Base-by-base conservation (phyloP, 1,284 basidiomycete genomes). In the Austropuccinia psidii region DNA sequence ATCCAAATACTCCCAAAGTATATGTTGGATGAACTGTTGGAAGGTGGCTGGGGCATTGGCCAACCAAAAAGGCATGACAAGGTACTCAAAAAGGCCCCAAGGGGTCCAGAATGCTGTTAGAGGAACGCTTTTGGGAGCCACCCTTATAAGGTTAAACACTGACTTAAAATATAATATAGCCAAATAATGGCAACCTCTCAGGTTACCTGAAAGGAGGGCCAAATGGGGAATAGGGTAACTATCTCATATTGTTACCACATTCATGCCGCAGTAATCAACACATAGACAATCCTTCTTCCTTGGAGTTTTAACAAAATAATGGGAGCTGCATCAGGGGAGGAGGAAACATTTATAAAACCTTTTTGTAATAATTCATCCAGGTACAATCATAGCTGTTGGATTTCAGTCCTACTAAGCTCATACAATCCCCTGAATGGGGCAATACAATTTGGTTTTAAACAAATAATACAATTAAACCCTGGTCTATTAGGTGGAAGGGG, bases 131-230 rank as follows among this genome's bases (percentile, higher is more conserved):
- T 47, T 47, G 41, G 39, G 29, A 0, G 61, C 75, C 0, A 82
- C 77, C 0, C 78, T 73, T 0, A 82, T 21, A 0, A 79, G 79
- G 73, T 81, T 77, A 67, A 80, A 82, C 0, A 77, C 79, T 0
- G 43, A 64, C 0, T 77, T 67, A 0, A 81, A 76, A 73, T 82
- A 80, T 0, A 82, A 64, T 49, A 79, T 80, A 24, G 77, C 27
- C 3, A 58, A 50, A 24, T n/a, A 58, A 11, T 50, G 17, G 4
- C 55, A 58, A 2, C 43, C 55, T 21, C 24, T 15, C 19, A 70
- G 24, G 6, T 21, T 19, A 50, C 39, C 60, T 8, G 60, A 19
- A 1, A 61, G 29, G 1, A 11, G 73, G 11, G 39, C 5, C 1
- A 70, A 2, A 1, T 49, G 1, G 1, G 68, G 54, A 11, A 77